Base-by-base conservation (phyloP, 2,329 filamentous ascomycete species). In the Paraconiothyrium brasiliense region DNA sequence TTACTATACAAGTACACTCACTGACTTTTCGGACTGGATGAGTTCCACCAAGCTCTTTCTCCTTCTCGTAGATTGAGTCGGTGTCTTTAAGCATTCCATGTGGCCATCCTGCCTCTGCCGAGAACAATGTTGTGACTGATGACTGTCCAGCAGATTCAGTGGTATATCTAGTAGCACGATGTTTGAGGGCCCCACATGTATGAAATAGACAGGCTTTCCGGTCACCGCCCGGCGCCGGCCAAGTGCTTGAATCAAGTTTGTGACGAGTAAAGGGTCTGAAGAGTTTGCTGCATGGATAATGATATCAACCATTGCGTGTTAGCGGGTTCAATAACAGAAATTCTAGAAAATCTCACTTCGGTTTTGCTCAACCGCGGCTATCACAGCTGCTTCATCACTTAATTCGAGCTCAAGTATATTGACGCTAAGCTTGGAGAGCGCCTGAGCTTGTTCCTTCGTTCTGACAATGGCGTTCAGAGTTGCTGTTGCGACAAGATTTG, bases 261-360 rank as follows among this genome's bases (percentile, higher is more conserved):
- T 41, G 11, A 52, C 47, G n/a, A 58, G 3, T 9, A 32, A 13
- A 16, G 1, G 3, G 20, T 49, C 56, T 20, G 62, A 56, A 8
- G 64, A 55, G 54, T 49, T 66, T 43, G 64, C 64, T 35, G 59
- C 58, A 41, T 66, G 61, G 14, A 66, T 32, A 22, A 64, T 54
- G 22, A 66, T 58, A 51, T 64, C 57, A 41, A 66, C 61, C 61
- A 22, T 20, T 16, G 41, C 37, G 14, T 22, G 24, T 58, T 13
- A 62, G 57, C 44, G 20, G 8, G 14, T 1, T 49, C n/a, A n/a
- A 11, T 22, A 22, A 7, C 8, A 20, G 39, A 8, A 43, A 32
- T 54, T 13, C 10, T n/a, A 24, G 32, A 3, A 30, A 13, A 20
- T 34, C 52, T 30, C 34, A 57, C 58, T 67, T 20, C 63, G 30